phyloP scores from a whole-genome alignment of 306 rosid species.

The Vachellia collinsii region DNA sequence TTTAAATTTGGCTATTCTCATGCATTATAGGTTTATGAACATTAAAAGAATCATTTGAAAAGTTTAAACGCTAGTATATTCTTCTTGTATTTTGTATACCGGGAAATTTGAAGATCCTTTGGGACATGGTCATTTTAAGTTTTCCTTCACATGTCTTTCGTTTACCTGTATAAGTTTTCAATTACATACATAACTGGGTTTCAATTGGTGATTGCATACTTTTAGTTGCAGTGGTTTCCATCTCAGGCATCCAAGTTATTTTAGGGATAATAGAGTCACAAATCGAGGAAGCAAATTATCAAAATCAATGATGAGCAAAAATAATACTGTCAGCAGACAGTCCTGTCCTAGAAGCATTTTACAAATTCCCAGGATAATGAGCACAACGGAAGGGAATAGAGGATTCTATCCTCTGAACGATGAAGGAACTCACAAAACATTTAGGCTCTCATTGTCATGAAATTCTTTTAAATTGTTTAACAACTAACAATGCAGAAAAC shows the following conservation, averaged over 20 bases:
- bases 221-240: conserved; percentile 8
- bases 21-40: not conserved
- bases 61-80: not conserved
- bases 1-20: not conserved
- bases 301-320: not conserved
- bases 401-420: not conserved
- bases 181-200: not conserved
- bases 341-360: conserved; percentile 6
- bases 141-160: not conserved
- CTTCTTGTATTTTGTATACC: not conserved
- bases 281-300: not conserved
- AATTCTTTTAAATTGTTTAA: conserved; percentile 11
- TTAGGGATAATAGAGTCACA: not conserved
- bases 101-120: not conserved
- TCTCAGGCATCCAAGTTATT: not conserved
- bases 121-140: not conserved
- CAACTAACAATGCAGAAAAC: conserved; percentile 4
- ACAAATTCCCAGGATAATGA: not conserved
- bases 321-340: not conserved
- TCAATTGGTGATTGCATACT: not conserved
- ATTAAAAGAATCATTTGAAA: not conserved
- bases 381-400: not conserved
- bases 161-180: not conserved
- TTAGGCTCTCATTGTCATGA: no score
- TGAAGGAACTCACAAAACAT: conserved; percentile 4